Evolutionary conservation across 2,329 filamentous ascomycete genomes (phyloP), one percentile per base, ranked within the genome.

Genomic region (Leptographium wingfieldii): DNA sequence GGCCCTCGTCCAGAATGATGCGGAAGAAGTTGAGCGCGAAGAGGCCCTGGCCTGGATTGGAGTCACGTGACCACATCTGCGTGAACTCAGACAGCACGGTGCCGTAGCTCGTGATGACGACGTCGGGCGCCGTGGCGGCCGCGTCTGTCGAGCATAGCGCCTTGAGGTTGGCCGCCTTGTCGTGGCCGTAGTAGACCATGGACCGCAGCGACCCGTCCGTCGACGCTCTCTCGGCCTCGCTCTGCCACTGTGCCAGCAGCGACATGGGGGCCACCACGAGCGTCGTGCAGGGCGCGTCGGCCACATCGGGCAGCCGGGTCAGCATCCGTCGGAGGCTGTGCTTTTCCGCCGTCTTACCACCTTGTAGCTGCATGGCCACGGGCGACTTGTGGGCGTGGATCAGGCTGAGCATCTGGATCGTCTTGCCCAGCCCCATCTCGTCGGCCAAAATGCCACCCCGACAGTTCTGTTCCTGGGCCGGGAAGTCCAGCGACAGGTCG

Each of bases 341-440:
- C 10, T 65, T 64, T 3, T 63, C 64, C 10, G 61, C 64, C 0
- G 52, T 27, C 31, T 60, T 14, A 27, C 43, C 43, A 16, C 9
- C 43, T 48, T 14, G 38, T 14, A 16, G 33, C 29, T 71, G 68
- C 16, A 71, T 67, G 4, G 77, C 74, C 16, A 76, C 69, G 27
- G 86, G 78, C 3, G 84, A 86, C 63, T 82, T 84, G 69, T 97
- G 89, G 0, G 89, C 83, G 70, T 99, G 94, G 5, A 99, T 82
- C 56, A 99, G 76, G 72, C 90, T 94, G 63, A 99, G 82, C 91
- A 99, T 97, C 69, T 99, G 92, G 58, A 99, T 97, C 0, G 94
- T 99, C 75, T 99, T 99, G 40, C 94, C 94, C 2, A 99, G 77
- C 55, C 94, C 94, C 94, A 99, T 99, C 73, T 97, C 88, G 68